These are phyloP conservation scores for Chamaenerion angustifolium DNA, from an alignment of 345 rosid genomes.

Conservation along the genomic window DNA sequence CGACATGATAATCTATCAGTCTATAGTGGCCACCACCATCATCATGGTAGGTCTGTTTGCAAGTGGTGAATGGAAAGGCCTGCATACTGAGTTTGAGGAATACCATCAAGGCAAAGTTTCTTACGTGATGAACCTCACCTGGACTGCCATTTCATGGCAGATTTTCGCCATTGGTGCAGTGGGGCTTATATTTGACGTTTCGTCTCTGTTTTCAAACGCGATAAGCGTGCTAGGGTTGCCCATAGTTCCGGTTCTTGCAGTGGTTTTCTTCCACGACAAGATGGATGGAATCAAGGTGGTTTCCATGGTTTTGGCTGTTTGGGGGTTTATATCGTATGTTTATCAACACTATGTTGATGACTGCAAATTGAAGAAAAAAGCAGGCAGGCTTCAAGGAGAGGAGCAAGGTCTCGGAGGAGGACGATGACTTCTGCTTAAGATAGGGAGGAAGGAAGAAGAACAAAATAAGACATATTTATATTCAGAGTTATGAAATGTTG, in stretches of 20 bases:
- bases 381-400: background rate
- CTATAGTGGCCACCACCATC: conserved; percentile 10
- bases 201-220: conserved; percentile 25
- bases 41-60: background rate
- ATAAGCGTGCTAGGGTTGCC: conserved; percentile 24
- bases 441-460: too few species aligned
- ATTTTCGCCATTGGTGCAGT: conserved; percentile 18
- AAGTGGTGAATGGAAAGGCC: conserved; percentile 2
- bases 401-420: too few species aligned
- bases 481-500: too few species aligned
- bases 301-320: conserved; percentile 24
- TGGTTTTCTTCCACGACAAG: conserved; percentile 24
- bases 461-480: too few species aligned
- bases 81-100: conserved; percentile 14
- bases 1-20: conserved; percentile 21
- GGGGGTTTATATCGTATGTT: conserved; percentile 30
- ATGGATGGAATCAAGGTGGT: conserved; percentile 25
- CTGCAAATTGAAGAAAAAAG: background rate
- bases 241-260: conserved; percentile 23
- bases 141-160: conserved; percentile 27
- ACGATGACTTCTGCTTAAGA: too few species aligned
- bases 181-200: conserved; percentile 26
- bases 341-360: conserved; percentile 26
- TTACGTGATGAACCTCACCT: conserved; percentile 20
- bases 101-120: conserved; percentile 23